These are phyloP conservation scores for Rubroshorea leprosula DNA, from an alignment of 345 rosid species.

Conservation along the genomic window DNA sequence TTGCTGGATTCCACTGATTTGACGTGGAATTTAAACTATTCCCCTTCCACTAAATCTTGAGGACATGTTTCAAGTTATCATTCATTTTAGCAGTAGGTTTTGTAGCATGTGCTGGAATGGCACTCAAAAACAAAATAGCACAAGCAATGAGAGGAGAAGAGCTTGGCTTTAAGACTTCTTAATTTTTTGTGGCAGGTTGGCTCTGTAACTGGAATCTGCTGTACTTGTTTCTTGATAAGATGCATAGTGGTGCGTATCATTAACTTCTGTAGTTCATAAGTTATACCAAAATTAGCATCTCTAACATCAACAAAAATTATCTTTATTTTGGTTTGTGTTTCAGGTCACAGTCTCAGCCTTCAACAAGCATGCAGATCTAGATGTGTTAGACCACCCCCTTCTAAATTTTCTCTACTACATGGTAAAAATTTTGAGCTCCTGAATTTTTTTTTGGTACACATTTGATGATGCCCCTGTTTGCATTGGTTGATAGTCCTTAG, in stretches of 20 bases:
- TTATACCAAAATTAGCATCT: not conserved
- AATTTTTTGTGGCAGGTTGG: slow-evolving; percentile 53
- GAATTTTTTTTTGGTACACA: not conserved
- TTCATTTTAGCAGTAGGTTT: too few relatives aligned
- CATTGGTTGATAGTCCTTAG: too few relatives aligned
- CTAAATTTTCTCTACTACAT: slow-evolving; percentile 59
- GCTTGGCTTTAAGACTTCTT: not conserved
- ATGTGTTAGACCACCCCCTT: slow-evolving; percentile 64
- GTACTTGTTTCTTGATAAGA: slow-evolving; percentile 73
- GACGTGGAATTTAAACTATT: too few relatives aligned
- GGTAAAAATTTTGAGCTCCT: slow-evolving; percentile 22
- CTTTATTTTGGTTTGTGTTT: not conserved
- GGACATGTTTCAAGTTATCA: too few relatives aligned
- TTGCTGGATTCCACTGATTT: too few relatives aligned
- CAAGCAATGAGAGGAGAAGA: too few relatives aligned
- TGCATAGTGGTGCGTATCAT: slow-evolving; percentile 52
- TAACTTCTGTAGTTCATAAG: not conserved
- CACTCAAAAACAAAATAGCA: too few relatives aligned
- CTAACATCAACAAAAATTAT: not conserved
- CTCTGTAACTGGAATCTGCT: slow-evolving; percentile 63
- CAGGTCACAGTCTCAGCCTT: slow-evolving; percentile 46
- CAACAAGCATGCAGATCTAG: slow-evolving; percentile 46
- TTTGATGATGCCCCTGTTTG: not conserved
- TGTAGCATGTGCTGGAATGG: too few relatives aligned
- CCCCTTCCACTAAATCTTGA: too few relatives aligned